Evolutionary conservation across 129 eudicot genomes (phyloP).

Genomic region (Flaveria brownii): DNA sequence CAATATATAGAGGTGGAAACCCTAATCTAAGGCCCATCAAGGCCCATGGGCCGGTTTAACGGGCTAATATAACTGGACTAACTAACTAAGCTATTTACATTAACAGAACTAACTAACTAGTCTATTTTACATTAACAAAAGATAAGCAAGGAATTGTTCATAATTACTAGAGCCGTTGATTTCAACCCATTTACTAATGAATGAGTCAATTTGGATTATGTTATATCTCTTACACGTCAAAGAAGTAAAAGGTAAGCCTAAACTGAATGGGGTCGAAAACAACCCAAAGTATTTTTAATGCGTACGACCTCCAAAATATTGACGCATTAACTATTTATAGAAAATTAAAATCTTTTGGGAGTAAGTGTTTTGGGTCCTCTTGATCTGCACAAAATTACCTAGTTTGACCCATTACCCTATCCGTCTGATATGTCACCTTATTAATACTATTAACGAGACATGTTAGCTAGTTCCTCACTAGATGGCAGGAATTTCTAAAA

Average conservation of each 20-base stretch:
- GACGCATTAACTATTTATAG: background rate
- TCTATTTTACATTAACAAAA: too few relatives aligned
- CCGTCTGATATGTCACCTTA: background rate
- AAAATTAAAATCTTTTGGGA: background rate
- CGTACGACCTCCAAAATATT: background rate
- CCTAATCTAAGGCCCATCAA: too few relatives aligned
- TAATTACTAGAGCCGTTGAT: background rate
- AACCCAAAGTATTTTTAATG: background rate
- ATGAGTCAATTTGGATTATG: background rate
- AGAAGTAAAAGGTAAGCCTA: background rate
- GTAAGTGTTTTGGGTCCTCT: background rate
- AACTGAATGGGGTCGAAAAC: background rate
- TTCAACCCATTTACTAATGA: background rate
- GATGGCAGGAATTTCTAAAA: background rate
- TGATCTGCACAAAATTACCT: background rate
- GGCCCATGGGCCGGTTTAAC: too few relatives aligned
- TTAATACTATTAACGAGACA: conserved; percentile 4
- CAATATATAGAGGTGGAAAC: too few relatives aligned
- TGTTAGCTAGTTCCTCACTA: background rate
- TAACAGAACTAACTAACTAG: too few relatives aligned
- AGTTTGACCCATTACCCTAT: background rate
- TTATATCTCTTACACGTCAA: background rate
- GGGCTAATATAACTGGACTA: too few relatives aligned
- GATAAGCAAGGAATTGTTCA: background rate
- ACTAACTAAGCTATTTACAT: too few relatives aligned